Base-by-base conservation (phyloP, 345 rosid genomes). In the Gossypium bickii region DNA sequence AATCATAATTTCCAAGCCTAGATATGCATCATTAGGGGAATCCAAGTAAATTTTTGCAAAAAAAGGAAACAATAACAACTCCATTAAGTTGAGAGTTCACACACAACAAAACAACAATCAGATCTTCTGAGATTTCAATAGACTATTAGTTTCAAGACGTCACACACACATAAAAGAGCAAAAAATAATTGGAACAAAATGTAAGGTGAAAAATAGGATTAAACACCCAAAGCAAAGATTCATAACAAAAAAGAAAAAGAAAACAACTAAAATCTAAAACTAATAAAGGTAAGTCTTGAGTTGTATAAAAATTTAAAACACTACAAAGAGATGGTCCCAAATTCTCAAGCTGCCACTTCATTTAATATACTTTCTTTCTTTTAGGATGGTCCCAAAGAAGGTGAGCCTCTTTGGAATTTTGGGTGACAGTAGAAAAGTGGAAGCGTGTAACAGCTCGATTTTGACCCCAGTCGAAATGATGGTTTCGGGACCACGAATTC, bases 301-400 rank as follows among this genome's bases (percentile, higher is more conserved):
- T 41, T 64, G 29, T 22, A 20, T 57, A 56, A 18, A 56, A 1
- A 3, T 56, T 56, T 7, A 38, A 64, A 57, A 43, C 18, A 69
- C 63, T 48, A 8, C n/a, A 44, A 5, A 18, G 66, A 65, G 16
- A 67, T 75, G 82, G 82, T 79, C 77, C 79, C 75, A 52, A 57
- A 51, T 70, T 71, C 72, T 77, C 73, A 52, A 59, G 43, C 17
- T 34, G 38, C 48, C 58, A 47, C 68, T 76, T 27, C 62, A 9
- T 11, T 34, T 10, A 49, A 34, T 5, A 5, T 57, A 10, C 11
- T 10, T 57, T 57, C 10, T 17, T 53, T 10, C 16, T 29, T 22
- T 20, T 5, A 2, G 7, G 38, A 71, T 78, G 85, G 81, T 75
- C 83, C 86, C 79, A 71, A 76, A 66, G 71, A 79, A 43, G 43